Base-by-base conservation (phyloP, 2,329 filamentous ascomycete genomes). In the Pleomassaria siparia region DNA sequence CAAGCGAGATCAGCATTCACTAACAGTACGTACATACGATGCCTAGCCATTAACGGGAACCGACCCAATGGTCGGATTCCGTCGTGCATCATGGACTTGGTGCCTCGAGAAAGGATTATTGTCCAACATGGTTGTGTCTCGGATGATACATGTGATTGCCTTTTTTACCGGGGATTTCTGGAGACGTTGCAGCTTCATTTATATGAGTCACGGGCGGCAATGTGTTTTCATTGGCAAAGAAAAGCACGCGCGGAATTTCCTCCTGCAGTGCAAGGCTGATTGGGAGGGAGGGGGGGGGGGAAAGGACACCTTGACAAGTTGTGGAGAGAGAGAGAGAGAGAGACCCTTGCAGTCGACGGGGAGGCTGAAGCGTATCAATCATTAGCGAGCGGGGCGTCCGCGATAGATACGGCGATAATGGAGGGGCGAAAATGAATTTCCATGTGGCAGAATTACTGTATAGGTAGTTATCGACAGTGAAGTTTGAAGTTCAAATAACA, bases 231-330 rank as follows among this genome's bases (percentile, higher is more conserved):
- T 45, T 45, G 43, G 43, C 22, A 35, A 35, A 37, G 39, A 32
- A 42, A 29, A 11, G 18, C 35, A 22, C 25, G 25, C 25, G 18
- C 26, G 20, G 40, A 32, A 18, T 18, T 9, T 13, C 16, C 15
- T 7, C 15, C 20, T 12, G 35, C 35, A 37, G 20, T 12, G 35
- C 35, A 37, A 13, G 35, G 35, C 35, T 37, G 35, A 37, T 25
- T 30, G 35, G 35, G 48, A 35, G 24, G 25, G 47, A 33, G 24
- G 43, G 48, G 40, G 24, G 25, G 47, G 39, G 24, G 43, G 43
- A 54, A 35, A 52, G 53, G 53, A 58, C 53, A 58, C 44, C 26
- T 37, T 21, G 53, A 58, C 53, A 58, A 40, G 22, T 37, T 12
- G 35, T 10, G 55, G 50, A 50, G 40, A n/a, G n/a, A n/a, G n/a